A percentile compares a stretch with the other conserved stretches of the same genome.
Conservation (phyloP, 345 rosid species). For the Arabis alpina region DNA sequence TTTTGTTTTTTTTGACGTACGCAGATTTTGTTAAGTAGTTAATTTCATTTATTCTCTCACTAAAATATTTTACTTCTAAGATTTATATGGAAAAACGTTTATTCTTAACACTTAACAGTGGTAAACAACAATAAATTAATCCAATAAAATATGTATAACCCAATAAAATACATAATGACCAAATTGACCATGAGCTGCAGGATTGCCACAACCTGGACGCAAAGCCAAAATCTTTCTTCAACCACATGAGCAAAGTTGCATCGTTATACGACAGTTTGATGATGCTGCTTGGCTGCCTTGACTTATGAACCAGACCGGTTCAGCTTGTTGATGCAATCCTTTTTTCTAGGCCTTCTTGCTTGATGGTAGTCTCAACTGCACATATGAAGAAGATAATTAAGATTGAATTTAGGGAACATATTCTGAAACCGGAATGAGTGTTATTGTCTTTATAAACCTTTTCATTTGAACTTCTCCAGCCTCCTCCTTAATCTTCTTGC, state of each 20-base stretch:
- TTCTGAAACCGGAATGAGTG: slow-evolving; percentile 18
- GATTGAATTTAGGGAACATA: slow-evolving; percentile 10
- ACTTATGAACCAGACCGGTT: slow-evolving; percentile 2
- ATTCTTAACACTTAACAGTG: too few relatives aligned
- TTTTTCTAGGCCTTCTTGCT: slow-evolving; percentile 21
- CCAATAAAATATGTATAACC: too few relatives aligned
- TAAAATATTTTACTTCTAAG: too few relatives aligned
- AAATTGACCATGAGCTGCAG: not conserved
- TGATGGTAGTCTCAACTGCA: slow-evolving; percentile 49
- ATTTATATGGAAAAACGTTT: too few relatives aligned
- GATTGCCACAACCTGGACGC: not conserved
- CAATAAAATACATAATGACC: not conserved
- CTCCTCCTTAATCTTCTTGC: slow-evolving; percentile 54
- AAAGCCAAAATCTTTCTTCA: slow-evolving; percentile 20
- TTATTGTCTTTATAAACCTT: slow-evolving; percentile 50
- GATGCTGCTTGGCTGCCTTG: slow-evolving; percentile 5
- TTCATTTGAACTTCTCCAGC: slow-evolving; percentile 85
- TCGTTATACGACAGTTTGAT: slow-evolving; percentile 14
- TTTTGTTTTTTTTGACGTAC: too few relatives aligned
- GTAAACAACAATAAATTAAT: too few relatives aligned
- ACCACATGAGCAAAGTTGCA: slow-evolving; percentile 14
- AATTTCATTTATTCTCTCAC: too few relatives aligned
- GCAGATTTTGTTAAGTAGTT: too few relatives aligned
- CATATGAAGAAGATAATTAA: not conserved
- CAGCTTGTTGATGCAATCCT: slow-evolving; percentile 10